Conservation (phyloP, 352 stramenopile genomes). For the Phytophthora ohioensis region DNA sequence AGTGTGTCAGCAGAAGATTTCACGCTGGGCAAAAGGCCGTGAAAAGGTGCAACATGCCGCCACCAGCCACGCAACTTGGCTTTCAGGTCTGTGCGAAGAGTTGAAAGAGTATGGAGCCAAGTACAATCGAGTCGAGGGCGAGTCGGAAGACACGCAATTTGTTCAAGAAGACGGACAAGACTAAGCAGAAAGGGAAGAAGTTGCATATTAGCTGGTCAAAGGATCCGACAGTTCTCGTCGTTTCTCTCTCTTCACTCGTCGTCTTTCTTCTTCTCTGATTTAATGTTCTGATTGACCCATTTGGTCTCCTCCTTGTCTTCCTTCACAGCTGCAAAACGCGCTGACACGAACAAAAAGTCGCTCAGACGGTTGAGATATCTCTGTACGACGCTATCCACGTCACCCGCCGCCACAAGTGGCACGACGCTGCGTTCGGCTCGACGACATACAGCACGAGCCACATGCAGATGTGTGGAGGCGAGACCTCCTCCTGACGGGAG, state of each 20-base stretch:
- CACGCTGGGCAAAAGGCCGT: conserved; percentile 64
- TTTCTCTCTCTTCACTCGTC: neutral
- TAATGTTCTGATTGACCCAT: conserved; percentile 83
- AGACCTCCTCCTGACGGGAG: conserved; percentile 80
- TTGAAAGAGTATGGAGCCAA: conserved; percentile 69
- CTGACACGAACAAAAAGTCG: conserved; percentile 91
- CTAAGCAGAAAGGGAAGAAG: neutral
- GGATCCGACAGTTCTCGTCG: neutral
- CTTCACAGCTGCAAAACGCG: conserved; percentile 64
- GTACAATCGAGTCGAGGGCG: conserved; percentile 36
- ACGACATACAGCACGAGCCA: conserved; percentile 87
- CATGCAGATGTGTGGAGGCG: conserved; percentile 87
- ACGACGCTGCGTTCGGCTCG: conserved; percentile 88
- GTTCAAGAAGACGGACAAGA: conserved; percentile 6
- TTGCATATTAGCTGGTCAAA: no score
- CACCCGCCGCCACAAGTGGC: conserved; percentile 67
- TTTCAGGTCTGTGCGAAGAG: conserved; percentile 70
- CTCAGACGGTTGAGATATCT: conserved; percentile 89
- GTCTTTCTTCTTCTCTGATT: conserved; percentile 36
- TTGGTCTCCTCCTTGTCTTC: conserved; percentile 82
- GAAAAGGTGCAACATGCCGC: conserved; percentile 69
- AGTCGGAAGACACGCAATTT: conserved; percentile 12
- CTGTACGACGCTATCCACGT: conserved; percentile 81
- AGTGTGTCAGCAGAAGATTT: conserved; percentile 69
- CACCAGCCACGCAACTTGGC: conserved; percentile 65